A percentile compares a stretch with the other conserved stretches of the same genome.
phyloP scores from a whole-genome alignment of 176 grass and related monocot genomes.

The Carex myosuroides region DNA sequence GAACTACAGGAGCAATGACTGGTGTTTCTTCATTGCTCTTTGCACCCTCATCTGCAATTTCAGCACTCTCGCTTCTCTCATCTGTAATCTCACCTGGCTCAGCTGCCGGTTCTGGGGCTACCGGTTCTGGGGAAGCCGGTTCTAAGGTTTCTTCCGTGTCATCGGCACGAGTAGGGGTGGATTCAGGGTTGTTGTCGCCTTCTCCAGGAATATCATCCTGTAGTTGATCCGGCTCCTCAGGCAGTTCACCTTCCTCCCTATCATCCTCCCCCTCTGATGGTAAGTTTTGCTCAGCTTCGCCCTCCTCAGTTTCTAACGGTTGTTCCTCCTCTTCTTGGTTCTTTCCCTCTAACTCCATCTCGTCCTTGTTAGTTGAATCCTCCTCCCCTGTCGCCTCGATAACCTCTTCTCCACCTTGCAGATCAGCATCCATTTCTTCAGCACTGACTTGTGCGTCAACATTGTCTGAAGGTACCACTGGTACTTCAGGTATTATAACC shows the following conservation, averaged over 20 bases:
- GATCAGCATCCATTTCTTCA: slow-evolving; percentile 73
- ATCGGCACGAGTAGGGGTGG: slow-evolving; percentile 31
- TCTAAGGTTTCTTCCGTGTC: slow-evolving; percentile 31
- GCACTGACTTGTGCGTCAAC: slow-evolving; percentile 35
- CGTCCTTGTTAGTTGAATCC: slow-evolving; percentile 46
- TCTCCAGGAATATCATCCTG: slow-evolving; percentile 32
- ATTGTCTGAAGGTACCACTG: slow-evolving; percentile 8
- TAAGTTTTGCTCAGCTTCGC: slow-evolving; percentile 35
- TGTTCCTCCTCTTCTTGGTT: slow-evolving; percentile 28
- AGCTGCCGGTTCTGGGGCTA: slow-evolving; percentile 32
- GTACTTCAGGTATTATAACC: slow-evolving; percentile 1
- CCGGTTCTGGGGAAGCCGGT: slow-evolving; percentile 34
- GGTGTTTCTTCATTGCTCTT: slow-evolving; percentile 34
- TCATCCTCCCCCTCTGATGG: slow-evolving; percentile 58
- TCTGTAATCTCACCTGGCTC: slow-evolving; percentile 45
- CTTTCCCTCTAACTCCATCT: slow-evolving; percentile 34
- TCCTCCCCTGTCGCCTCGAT: slow-evolving; percentile 41
- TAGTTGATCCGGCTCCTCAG: slow-evolving; percentile 56
- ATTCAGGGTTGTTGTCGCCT: slow-evolving; percentile 29
- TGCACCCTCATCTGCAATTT: slow-evolving; percentile 29
- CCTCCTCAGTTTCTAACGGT: slow-evolving; percentile 31
- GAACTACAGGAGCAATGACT: not conserved
- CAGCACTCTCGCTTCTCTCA: slow-evolving; percentile 32
- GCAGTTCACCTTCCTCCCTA: slow-evolving; percentile 74
- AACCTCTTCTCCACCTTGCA: slow-evolving; percentile 35